phyloP scores from a whole-genome alignment of 2,329 filamentous ascomycete species.

The Penicillium sp. region DNA sequence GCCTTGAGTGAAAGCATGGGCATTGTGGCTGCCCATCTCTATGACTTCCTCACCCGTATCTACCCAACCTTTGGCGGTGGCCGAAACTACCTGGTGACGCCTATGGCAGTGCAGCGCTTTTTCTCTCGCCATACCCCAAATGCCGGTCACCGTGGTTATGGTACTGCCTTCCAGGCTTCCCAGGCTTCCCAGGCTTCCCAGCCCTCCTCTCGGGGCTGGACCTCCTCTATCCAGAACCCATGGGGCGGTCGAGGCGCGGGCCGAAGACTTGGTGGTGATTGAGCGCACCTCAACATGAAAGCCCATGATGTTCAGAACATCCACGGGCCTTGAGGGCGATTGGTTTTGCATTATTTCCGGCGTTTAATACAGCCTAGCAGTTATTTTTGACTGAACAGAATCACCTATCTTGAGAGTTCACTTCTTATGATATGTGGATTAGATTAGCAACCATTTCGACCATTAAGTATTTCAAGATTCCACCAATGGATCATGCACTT shows the following conservation, averaged over 20 bases:
- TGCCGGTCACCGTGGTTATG: slow-evolving; percentile 57
- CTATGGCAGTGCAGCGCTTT: slow-evolving; percentile 67
- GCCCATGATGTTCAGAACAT: background rate
- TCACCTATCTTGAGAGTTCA: background rate
- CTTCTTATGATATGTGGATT: background rate
- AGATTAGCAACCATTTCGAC: background rate
- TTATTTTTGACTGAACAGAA: background rate
- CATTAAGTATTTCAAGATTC: background rate
- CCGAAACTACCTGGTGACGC: slow-evolving; percentile 72
- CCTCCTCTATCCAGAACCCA: slow-evolving; percentile 31
- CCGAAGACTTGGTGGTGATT: slow-evolving; percentile 41
- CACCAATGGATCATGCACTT: background rate
- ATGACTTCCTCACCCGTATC: slow-evolving; percentile 83
- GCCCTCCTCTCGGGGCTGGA: slow-evolving; percentile 27
- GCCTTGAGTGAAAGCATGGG: slow-evolving; percentile 71
- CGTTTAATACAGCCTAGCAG: background rate
- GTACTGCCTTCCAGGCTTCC: slow-evolving; percentile 57
- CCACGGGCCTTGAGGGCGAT: too few relatives aligned
- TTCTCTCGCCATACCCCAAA: slow-evolving; percentile 55
- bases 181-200: background rate
- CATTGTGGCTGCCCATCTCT: slow-evolving; percentile 83
- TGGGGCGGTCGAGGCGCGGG: slow-evolving; percentile 45
- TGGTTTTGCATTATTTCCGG: background rate
- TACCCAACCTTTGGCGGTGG: slow-evolving; percentile 90
- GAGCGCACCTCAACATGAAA: slow-evolving; percentile 1